Conservation (phyloP, 257 asterid species). For the Nicotiana attenuata region DNA sequence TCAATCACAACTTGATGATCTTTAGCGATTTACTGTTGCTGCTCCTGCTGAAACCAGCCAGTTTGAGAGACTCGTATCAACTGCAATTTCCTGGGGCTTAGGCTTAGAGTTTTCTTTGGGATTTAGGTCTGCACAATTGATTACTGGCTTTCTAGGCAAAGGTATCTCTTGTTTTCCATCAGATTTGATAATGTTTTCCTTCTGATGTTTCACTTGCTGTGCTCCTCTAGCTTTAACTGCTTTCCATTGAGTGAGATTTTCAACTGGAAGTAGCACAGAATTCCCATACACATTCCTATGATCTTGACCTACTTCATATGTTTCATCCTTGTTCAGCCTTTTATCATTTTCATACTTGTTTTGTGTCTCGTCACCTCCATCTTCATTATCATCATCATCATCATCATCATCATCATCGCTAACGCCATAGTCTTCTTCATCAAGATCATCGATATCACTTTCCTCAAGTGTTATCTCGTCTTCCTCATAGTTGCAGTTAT, state of each 20-base stretch:
- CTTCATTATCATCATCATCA: slow-evolving; percentile 14
- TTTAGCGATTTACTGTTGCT: background rate
- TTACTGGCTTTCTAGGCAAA: background rate
- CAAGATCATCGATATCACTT: slow-evolving; percentile 33
- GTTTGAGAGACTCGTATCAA: slow-evolving; percentile 55
- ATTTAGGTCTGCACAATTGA: background rate
- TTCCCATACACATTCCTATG: slow-evolving; percentile 5
- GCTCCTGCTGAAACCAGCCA: slow-evolving; percentile 33
- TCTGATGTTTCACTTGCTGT: slow-evolving; percentile 25
- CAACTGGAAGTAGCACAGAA: slow-evolving; percentile 68
- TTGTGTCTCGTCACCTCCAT: slow-evolving; percentile 12
- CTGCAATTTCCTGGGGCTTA: slow-evolving; percentile 18
- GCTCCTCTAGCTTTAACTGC: slow-evolving; percentile 43
- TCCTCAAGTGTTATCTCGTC: slow-evolving; percentile 37
- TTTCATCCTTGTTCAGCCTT: slow-evolving; percentile 15
- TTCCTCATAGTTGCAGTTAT: slow-evolving; percentile 44
- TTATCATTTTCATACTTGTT: slow-evolving; percentile 9
- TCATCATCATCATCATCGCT: slow-evolving; percentile 28
- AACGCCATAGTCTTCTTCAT: slow-evolving; percentile 24
- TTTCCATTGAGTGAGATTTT: slow-evolving; percentile 70
- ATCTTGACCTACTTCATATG: slow-evolving; percentile 18
- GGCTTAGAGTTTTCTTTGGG: background rate
- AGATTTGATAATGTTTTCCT: slow-evolving; percentile 31
- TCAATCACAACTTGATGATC: slow-evolving; percentile 6
- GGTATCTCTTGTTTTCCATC: slow-evolving; percentile 18